A percentile compares a stretch with the other conserved stretches of the same genome.
phyloP scores from a whole-genome alignment of 331 rosid species.

The Malus hybrid region DNA sequence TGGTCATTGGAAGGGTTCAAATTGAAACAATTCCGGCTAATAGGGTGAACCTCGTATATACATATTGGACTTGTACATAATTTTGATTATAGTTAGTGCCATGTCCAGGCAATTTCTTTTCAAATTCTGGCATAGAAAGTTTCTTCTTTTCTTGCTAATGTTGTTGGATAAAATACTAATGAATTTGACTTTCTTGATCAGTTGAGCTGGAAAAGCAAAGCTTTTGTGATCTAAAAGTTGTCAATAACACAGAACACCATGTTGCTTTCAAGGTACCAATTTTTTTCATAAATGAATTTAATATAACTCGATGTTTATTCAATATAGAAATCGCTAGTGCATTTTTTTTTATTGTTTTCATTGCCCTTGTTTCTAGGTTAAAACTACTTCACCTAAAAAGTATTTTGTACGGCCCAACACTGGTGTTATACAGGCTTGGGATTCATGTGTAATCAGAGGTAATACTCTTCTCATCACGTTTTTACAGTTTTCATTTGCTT shows the following conservation, averaged over 20 bases:
- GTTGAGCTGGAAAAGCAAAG: conserved; percentile 92
- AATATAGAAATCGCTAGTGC: background rate
- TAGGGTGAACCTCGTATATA: background rate
- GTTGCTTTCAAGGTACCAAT: conserved; percentile 85
- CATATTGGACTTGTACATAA: background rate
- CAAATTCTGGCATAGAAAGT: background rate
- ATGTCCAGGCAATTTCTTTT: background rate
- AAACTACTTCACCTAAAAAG: conserved; percentile 96
- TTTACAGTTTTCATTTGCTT: background rate
- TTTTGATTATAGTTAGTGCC: background rate
- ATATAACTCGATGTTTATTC: background rate
- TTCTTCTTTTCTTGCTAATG: background rate
- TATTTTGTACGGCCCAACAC: conserved; percentile 95
- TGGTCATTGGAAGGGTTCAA: background rate
- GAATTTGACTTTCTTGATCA: conserved; percentile 31
- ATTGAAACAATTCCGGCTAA: background rate
- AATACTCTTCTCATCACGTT: conserved; percentile 12
- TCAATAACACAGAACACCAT: conserved; percentile 60
- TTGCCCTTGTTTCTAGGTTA: conserved; percentile 49
- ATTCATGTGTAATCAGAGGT: conserved; percentile 89
- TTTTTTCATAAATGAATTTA: background rate
- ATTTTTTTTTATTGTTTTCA: background rate
- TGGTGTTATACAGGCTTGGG: conserved; percentile 80
- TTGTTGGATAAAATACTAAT: conserved; percentile 2
- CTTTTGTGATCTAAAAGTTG: conserved; percentile 76